Base-by-base conservation (phyloP, 345 rosid species). In the Arabis alpina region DNA sequence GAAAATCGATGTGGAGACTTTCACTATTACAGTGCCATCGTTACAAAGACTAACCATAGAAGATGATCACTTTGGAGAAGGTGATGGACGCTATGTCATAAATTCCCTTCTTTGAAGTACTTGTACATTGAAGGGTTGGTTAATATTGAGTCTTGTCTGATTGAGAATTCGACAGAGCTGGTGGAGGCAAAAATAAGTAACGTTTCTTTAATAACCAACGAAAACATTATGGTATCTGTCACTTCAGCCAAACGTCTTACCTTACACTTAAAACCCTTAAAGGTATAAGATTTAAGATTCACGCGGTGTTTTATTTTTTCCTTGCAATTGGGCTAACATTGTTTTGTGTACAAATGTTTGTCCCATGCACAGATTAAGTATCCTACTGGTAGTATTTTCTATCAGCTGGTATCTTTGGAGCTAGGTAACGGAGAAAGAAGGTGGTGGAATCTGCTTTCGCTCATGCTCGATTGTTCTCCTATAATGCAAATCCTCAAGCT, bases 401-500 rank as follows among this genome's bases (percentile, higher is more conserved):
- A 42, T 30, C 50, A 41, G 41, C 51, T 52, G 1, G 40, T 40
- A 30, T 41, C 3, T 9, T 28, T 52, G 58, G 71, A 27, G 61
- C 27, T 66, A 14, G 0, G 0, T 3, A 34, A 45, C 16, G 0
- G 1, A 13, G 5, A 7, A 28, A 0, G 1, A 6, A 6, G 11
- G 4, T 34, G 55, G 45, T 23, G 68, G 68, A 36, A 49, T n/a
- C 37, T 64, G 0, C 58, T 51, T 24, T n/a, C 58, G 3, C 12
- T 37, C 48, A 50, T 64, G 39, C 69, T 51, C 1, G 25, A n/a
- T n/a, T 13, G 25, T 50, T 37, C 48, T 24, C 69, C 36, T 50
- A 64, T 36, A 64, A 1, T 64, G 7, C 47, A 64, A 36, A 49
- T 19, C 34, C 56, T 64, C 57, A 64, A 64, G 48, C 57, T 64